Evolutionary conservation across 1,284 basidiomycete genomes (phyloP).

Genomic region (Erythrobasidium hasegawianum): DNA sequence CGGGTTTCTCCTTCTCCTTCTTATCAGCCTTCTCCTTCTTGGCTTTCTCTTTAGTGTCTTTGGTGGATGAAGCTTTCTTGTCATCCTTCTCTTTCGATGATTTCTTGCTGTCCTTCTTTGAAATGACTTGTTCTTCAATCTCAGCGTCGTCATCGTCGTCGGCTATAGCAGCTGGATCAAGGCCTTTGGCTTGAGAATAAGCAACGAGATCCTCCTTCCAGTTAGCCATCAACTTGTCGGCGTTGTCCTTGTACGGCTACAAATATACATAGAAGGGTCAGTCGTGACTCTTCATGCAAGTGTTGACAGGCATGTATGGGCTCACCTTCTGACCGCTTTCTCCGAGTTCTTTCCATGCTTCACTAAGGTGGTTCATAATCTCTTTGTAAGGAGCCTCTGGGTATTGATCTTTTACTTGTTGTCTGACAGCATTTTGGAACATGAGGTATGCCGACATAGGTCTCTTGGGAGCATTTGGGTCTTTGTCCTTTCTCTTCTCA

Average conservation of each 20-base stretch:
- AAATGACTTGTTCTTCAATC: constrained; percentile 5
- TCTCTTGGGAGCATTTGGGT: constrained; percentile 90
- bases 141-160: constrained; percentile 11
- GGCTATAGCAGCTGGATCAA: not conserved
- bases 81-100: constrained; percentile 17
- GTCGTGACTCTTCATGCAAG: not conserved
- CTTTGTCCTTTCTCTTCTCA: constrained; percentile 64
- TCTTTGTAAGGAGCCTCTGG: constrained; percentile 68
- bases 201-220: constrained; percentile 5
- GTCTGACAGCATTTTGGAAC: constrained; percentile 88
- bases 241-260: constrained; percentile 16
- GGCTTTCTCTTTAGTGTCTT: not conserved
- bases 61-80: constrained; percentile 6
- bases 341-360: constrained; percentile 67
- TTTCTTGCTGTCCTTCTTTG: constrained; percentile 5
- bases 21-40: constrained; percentile 28
- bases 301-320: too few relatives aligned
- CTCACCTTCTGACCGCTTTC: constrained; percentile 69
- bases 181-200: constrained; percentile 5
- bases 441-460: constrained; percentile 91
- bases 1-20: not conserved
- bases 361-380: constrained; percentile 66
- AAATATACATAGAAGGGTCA: not conserved
- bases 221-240: constrained; percentile 15
- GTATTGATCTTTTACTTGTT: constrained; percentile 62